phyloP scores from a whole-genome alignment of 306 rosid species.

The Parietaria judaica region DNA sequence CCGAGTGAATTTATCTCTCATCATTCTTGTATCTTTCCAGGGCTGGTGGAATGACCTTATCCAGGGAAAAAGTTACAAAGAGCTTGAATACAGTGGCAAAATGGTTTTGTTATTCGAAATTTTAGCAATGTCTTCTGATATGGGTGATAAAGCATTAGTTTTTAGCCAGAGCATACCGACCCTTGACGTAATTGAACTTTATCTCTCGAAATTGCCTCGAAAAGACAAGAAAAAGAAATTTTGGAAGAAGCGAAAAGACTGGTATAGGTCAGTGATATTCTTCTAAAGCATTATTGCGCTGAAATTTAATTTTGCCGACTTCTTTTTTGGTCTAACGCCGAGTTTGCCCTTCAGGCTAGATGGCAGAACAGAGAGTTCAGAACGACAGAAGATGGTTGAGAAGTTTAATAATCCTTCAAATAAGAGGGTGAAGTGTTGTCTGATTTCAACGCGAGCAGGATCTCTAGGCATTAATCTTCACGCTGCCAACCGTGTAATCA shows the following conservation, averaged over 20 bases:
- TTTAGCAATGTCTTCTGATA: constrained; percentile 68
- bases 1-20: background rate
- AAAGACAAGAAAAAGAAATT: constrained; percentile 54
- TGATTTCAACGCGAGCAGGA: constrained; percentile 96
- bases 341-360: constrained; percentile 55
- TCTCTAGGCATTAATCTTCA: constrained; percentile 93
- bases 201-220: constrained; percentile 66
- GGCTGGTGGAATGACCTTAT: constrained; percentile 95
- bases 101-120: constrained; percentile 87
- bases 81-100: constrained; percentile 84
- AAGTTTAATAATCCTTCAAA: constrained; percentile 77
- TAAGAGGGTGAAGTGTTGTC: constrained; percentile 78
- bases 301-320: background rate
- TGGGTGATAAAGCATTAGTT: constrained; percentile 90
- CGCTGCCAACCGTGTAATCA: constrained; percentile 94
- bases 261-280: constrained; percentile 76
- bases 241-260: constrained; percentile 94
- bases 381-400: constrained; percentile 89
- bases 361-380: constrained; percentile 95
- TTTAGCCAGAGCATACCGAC: constrained; percentile 99
- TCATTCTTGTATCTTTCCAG: constrained; percentile 32
- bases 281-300: background rate
- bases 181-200: constrained; percentile 79
- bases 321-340: background rate
- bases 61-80: constrained; percentile 61